Conservation (phyloP, 176 grass and related monocot species). For the Paspalum notatum region DNA sequence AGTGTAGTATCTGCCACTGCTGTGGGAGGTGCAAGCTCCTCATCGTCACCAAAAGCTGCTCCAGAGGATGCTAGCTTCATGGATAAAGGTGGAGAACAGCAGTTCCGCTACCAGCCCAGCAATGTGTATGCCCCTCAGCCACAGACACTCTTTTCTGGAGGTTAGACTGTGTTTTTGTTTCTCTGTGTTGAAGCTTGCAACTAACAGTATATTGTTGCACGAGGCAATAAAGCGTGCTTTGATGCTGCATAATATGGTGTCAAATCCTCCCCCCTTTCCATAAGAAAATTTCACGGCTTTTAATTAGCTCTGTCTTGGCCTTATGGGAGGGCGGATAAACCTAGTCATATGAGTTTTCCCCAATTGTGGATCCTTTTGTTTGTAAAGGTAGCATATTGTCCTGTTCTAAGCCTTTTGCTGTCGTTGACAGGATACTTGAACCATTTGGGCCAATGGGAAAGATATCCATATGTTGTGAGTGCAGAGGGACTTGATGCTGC, state of each 20-base stretch:
- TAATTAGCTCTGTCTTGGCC: not conserved
- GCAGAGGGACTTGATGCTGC: conserved; percentile 40
- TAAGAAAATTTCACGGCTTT: not conserved
- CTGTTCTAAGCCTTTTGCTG: conserved; percentile 13
- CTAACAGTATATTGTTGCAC: not conserved
- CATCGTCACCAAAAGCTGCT: conserved; percentile 31
- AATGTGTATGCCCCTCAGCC: conserved; percentile 47
- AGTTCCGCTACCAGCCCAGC: conserved; percentile 32
- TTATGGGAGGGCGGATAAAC: not conserved
- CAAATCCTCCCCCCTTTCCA: too few species aligned
- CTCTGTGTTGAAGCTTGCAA: conserved; percentile 20
- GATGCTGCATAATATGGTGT: not conserved
- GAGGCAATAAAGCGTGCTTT: not conserved
- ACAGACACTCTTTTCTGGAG: conserved; percentile 47
- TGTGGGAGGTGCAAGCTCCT: conserved; percentile 9
- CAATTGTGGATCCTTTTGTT: not conserved
- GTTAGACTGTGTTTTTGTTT: conserved; percentile 40
- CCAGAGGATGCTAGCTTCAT: conserved; percentile 30
- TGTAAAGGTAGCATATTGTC: not conserved
- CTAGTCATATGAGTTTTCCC: not conserved
- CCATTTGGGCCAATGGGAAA: conserved; percentile 48
- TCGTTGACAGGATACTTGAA: conserved; percentile 45
- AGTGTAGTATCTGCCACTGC: not conserved
- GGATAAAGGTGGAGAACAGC: conserved; percentile 45
- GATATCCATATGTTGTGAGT: conserved; percentile 44